phyloP scores from a whole-genome alignment of 352 stramenopile genomes.

The Pythium phragmiticola region DNA sequence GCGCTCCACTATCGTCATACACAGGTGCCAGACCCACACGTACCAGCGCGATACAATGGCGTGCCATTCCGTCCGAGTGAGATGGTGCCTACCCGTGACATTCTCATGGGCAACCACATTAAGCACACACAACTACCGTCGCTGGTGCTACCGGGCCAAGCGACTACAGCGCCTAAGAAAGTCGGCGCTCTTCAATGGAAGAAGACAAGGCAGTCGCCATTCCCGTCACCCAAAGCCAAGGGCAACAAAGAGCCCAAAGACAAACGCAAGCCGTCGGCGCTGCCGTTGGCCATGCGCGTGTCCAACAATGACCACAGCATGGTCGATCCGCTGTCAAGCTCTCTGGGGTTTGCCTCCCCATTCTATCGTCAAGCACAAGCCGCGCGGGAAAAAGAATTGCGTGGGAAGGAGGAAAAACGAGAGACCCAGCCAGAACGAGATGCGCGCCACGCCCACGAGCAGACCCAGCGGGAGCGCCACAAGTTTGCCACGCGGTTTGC shows the following conservation, averaged over 20 bases:
- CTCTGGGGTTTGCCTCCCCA: slow-evolving; percentile 30
- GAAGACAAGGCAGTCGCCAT: background rate
- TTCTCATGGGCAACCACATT: slow-evolving; percentile 44
- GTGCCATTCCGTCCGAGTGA: slow-evolving; percentile 58
- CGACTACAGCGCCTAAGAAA: background rate
- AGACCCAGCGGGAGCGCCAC: slow-evolving; percentile 5
- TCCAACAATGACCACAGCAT: slow-evolving; percentile 14
- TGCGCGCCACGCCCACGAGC: background rate
- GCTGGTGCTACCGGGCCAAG: slow-evolving; percentile 16
- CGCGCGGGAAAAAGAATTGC: background rate
- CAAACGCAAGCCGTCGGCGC: slow-evolving; percentile 13
- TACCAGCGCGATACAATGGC: slow-evolving; percentile 62
- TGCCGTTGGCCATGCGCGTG: slow-evolving; percentile 9
- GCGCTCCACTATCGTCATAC: slow-evolving; percentile 18
- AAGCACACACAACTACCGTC: slow-evolving; percentile 55
- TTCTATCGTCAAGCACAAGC: slow-evolving; percentile 19
- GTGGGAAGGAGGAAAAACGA: background rate
- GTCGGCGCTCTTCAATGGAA: background rate
- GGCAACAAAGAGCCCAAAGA: slow-evolving; percentile 10
- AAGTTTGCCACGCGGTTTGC: slow-evolving; percentile 32
- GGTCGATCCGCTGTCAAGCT: slow-evolving; percentile 23
- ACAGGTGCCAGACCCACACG: slow-evolving; percentile 36
- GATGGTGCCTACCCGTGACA: slow-evolving; percentile 54
- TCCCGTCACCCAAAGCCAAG: background rate
- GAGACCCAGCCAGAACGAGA: slow-evolving; percentile 7